phyloP scores from a whole-genome alignment of 805 yeast species.

The Barnettozyma botsteinii region DNA sequence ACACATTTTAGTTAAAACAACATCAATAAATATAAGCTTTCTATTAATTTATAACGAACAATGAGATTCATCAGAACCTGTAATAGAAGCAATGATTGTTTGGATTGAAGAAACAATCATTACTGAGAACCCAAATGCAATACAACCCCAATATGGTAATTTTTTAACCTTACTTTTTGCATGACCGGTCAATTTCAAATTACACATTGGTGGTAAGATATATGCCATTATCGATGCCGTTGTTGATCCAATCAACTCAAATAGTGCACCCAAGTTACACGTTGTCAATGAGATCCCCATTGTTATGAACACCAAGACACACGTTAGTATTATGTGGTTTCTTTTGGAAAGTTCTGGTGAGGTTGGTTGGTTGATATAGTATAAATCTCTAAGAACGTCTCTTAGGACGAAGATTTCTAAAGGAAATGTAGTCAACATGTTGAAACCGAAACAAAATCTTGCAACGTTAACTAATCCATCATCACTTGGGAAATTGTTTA shows the following conservation, averaged over 20 bases:
- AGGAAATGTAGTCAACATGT: constrained; percentile 90
- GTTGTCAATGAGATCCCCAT: constrained; percentile 75
- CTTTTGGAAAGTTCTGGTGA: constrained; percentile 37
- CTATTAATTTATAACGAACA: constrained; percentile 14
- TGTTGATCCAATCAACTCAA: constrained; percentile 88
- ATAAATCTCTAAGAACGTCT: constrained; percentile 71
- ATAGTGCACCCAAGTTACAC: constrained; percentile 82
- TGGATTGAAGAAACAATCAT: constrained; percentile 79
- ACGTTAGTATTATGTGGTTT: constrained; percentile 61
- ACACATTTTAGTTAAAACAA: too few relatives aligned
- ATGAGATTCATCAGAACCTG: constrained; percentile 15
- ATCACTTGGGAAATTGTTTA: constrained; percentile 77
- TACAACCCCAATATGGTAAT: constrained; percentile 54
- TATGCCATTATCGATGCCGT: constrained; percentile 92
- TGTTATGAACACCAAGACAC: constrained; percentile 56
- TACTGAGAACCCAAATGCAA: constrained; percentile 65
- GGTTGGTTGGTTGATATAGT: constrained; percentile 32
- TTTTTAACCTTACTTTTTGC: constrained; percentile 38
- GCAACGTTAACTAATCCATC: constrained; percentile 80
- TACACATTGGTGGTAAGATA: constrained; percentile 84
- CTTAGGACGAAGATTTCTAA: constrained; percentile 85
- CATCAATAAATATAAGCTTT: background rate
- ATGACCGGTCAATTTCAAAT: constrained; percentile 52
- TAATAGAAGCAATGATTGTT: constrained; percentile 43
- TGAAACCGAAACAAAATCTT: constrained; percentile 83